These are phyloP conservation scores for Beta macrorhiza DNA, from an alignment of 179 eudicot species.

Conservation along the genomic window DNA sequence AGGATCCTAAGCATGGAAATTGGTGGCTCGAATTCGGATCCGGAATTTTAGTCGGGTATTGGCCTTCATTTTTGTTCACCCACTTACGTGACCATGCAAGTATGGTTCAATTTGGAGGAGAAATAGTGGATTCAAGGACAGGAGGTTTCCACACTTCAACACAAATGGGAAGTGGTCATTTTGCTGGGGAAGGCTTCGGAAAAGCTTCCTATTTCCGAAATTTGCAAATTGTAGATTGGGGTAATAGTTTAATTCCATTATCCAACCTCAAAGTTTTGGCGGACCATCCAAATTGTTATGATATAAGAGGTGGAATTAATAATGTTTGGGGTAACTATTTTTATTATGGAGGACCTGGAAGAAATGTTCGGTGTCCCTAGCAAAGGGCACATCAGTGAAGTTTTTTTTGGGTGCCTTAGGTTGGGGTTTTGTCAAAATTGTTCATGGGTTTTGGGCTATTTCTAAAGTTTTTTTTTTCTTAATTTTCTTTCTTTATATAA, in stretches of 20 bases:
- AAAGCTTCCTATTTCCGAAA: slow-evolving; percentile 60
- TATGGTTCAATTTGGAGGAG: slow-evolving; percentile 76
- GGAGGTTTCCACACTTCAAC: slow-evolving; percentile 55
- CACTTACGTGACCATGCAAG: slow-evolving; percentile 53
- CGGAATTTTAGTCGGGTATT: slow-evolving; percentile 61
- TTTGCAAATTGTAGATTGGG: slow-evolving; percentile 67
- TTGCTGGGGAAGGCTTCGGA: slow-evolving; percentile 57
- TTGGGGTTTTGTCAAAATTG: slow-evolving; percentile 20
- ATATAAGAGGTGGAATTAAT: slow-evolving; percentile 54
- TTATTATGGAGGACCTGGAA: slow-evolving; percentile 73
- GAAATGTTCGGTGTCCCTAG: slow-evolving; percentile 52
- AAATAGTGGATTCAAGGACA: slow-evolving; percentile 46
- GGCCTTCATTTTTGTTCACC: slow-evolving; percentile 64
- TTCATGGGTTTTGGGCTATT: slow-evolving; percentile 20
- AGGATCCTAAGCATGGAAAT: slow-evolving; percentile 75
- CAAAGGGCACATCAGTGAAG: not conserved
- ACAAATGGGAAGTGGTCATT: slow-evolving; percentile 81
- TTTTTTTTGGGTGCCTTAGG: slow-evolving; percentile 12
- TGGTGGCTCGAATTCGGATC: slow-evolving; percentile 76
- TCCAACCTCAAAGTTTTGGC: slow-evolving; percentile 55
- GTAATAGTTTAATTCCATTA: slow-evolving; percentile 51
- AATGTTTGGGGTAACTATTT: slow-evolving; percentile 70
- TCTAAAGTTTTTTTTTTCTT: slow-evolving; percentile 8
- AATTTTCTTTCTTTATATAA: not conserved
- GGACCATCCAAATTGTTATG: slow-evolving; percentile 68